phyloP scores from a whole-genome alignment of 208 protist genomes.

The Crithidia bombi region DNA sequence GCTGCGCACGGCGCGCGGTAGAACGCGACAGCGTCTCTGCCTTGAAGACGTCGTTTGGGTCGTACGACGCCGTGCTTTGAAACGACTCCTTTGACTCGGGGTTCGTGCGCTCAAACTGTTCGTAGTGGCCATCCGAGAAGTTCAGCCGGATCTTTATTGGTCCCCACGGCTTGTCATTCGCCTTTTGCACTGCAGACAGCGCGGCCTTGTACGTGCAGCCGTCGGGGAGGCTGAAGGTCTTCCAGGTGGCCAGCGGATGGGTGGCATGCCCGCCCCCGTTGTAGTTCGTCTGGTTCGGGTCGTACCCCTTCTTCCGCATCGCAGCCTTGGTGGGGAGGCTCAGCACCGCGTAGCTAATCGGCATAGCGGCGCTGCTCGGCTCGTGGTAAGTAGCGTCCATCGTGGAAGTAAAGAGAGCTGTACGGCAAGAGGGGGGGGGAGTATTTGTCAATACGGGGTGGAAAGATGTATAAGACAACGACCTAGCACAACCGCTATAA shows the following conservation, averaged over 20 bases:
- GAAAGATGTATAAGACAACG: too few species aligned
- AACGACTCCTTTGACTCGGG: constrained; percentile 54
- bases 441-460: neutral
- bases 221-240: constrained; percentile 54
- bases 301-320: constrained; percentile 78
- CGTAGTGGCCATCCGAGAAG: constrained; percentile 75
- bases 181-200: constrained; percentile 61
- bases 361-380: constrained; percentile 43
- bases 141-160: constrained; percentile 75
- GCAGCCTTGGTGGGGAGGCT: constrained; percentile 62
- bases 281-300: constrained; percentile 53
- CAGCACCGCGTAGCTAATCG: constrained; percentile 81
- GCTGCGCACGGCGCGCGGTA: constrained; percentile 31
- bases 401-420: neutral
- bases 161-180: constrained; percentile 77
- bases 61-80: constrained; percentile 57
- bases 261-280: constrained; percentile 55
- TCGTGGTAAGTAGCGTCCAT: constrained; percentile 66
- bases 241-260: constrained; percentile 80
- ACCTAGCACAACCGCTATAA: too few species aligned
- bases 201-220: constrained; percentile 77
- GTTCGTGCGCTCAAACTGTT: constrained; percentile 70
- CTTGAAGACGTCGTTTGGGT: constrained; percentile 69
- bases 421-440: neutral
- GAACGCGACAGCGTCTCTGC: constrained; percentile 50